Evolutionary conservation across 2,329 filamentous ascomycete genomes (phyloP).

Genomic region (Penicillium sp.): DNA sequence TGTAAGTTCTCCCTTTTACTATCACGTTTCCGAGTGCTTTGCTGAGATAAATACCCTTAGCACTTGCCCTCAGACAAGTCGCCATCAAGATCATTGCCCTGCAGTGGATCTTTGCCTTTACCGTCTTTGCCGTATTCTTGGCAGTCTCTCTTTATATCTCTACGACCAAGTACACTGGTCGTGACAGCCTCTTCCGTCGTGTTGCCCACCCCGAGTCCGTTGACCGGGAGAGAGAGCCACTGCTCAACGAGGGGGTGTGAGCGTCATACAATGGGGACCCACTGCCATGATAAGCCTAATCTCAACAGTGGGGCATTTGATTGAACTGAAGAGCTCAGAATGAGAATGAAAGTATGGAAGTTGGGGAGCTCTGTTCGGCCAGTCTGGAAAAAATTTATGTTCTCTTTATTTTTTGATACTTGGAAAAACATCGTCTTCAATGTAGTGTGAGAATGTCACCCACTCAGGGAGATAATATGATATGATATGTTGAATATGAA

Average conservation of each 20-base stretch:
- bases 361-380: no score
- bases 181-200: slow-evolving; percentile 37
- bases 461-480: no score
- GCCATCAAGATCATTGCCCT: slow-evolving; percentile 69
- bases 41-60: slow-evolving; percentile 31
- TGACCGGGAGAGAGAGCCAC: slow-evolving; percentile 54
- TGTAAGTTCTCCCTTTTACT: slow-evolving; percentile 47
- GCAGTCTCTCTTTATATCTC: slow-evolving; percentile 57
- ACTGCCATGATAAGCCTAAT: neutral
- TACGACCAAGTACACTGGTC: slow-evolving; percentile 33
- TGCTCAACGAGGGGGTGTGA: slow-evolving; percentile 45
- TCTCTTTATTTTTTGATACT: no score
- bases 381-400: no score
- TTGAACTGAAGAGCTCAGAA: neutral
- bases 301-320: neutral
- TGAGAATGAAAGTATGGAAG: neutral
- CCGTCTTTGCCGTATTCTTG: slow-evolving; percentile 74
- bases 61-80: slow-evolving; percentile 75
- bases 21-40: neutral
- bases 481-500: neutral
- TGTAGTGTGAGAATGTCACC: no score
- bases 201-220: slow-evolving; percentile 38
- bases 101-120: slow-evolving; percentile 91
- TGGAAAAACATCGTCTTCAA: no score
- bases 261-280: neutral